Evolutionary conservation across 2,329 filamentous ascomycete species (phyloP).

Genomic region (Thielaviopsis ethacetica): DNA sequence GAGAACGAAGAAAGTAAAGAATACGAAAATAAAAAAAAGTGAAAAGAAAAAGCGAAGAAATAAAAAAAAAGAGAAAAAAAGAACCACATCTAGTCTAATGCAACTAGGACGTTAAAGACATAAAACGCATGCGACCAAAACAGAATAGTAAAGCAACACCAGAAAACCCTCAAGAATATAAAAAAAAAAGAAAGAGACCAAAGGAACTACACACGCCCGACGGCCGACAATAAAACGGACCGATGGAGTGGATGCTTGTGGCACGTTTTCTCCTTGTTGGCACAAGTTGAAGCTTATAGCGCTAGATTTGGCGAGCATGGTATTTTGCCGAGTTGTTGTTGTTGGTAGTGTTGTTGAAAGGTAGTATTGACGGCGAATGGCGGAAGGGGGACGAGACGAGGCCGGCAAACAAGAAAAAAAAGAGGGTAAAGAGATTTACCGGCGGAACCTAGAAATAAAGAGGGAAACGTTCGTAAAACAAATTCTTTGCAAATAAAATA

Average conservation of each 20-base stretch:
- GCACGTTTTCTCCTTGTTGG: not conserved
- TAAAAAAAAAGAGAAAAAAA: slow-evolving; percentile 9
- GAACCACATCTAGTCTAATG: slow-evolving; percentile 8
- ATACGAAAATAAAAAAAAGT: slow-evolving; percentile 2
- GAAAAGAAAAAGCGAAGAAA: not conserved
- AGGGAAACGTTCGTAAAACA: slow-evolving; percentile 48
- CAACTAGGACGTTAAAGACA: slow-evolving; percentile 7
- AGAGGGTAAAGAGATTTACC: slow-evolving; percentile 40
- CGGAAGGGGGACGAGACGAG: not conserved
- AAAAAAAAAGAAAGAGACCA: not conserved
- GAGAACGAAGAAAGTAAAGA: not conserved
- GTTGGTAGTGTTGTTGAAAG: not conserved
- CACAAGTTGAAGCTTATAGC: not conserved
- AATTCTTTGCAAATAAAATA: slow-evolving; percentile 39
- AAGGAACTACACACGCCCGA: not conserved
- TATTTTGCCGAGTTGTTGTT: not conserved
- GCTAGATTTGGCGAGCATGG: not conserved
- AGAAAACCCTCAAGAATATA: not conserved
- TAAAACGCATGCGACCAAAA: slow-evolving; percentile 3
- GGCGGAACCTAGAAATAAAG: slow-evolving; percentile 75
- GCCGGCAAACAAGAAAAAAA: not conserved
- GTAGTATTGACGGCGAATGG: not conserved
- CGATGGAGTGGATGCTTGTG: not conserved
- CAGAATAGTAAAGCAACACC: not conserved
- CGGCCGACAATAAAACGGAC: not conserved